Base-by-base conservation (phyloP, 495 filamentous ascomycete species). In the Lophium mytilinum region DNA sequence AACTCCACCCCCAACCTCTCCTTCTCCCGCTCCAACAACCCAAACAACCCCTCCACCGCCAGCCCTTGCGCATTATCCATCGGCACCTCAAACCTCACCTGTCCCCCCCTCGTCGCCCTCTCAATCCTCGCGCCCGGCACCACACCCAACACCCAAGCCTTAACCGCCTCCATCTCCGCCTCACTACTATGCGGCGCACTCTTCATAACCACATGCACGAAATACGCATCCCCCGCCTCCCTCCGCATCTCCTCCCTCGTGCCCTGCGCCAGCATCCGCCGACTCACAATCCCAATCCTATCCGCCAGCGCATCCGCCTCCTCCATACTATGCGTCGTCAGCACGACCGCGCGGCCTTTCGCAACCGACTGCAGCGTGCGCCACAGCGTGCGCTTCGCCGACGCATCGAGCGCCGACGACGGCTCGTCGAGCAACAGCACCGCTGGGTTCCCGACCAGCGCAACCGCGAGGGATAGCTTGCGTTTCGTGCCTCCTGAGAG, bases 401-500 rank as follows among this genome's bases (percentile, higher is more conserved):
- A 52, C 9, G 64, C 60, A 45, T 68, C 64, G 60, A 68, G 66
- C 14, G 64, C 64, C 1, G 52, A 58, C 11, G n/a, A 34, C 4
- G 66, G 66, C 43, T 68, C 66, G 42, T 90, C 87, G 9, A 90
- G 80, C 3, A 90, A 73, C 1, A 90, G 67, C 0, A 89, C 84
- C 9, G 79, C 77, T 0, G 86, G 86, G 61, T 89, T 87, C 7
- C 86, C 86, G 74, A 87, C 86, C 6, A 90, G 71, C 1, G 86
- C 86, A 51, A 89, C 88, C n/a, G 81, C 86, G 0, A 90, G 76
- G 8, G 76, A 81, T 0, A 89, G 73, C 61, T 89, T 89, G 9
- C 86, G 69, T 70, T 88, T 87, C 63, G 87, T 88, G 39, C 87
- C 87, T 34, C 87, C 87, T 0, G 80, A 84, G 0, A 90, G 75